Conservation (phyloP, 768 basidiomycete genomes). For the Collybiopsis luxurians region DNA sequence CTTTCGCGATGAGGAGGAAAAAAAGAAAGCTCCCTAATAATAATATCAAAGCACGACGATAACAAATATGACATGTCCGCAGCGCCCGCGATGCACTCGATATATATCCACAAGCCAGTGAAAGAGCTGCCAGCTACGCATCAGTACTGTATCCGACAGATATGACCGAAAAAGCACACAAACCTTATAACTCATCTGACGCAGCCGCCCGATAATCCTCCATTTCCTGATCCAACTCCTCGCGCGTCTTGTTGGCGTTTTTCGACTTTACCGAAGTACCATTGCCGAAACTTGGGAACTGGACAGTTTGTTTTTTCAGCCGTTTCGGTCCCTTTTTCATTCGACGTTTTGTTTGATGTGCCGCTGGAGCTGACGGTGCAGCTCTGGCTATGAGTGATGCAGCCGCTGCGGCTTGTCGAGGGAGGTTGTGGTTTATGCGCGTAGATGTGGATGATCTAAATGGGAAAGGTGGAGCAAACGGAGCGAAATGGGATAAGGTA, state of each 20-base stretch:
- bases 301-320: constrained; percentile 50
- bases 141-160: too few relatives aligned
- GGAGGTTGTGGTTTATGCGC: constrained; percentile 8
- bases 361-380: not conserved
- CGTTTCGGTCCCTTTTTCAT: constrained; percentile 74
- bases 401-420: constrained; percentile 21
- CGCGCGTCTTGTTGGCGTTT: constrained; percentile 35
- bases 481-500: not conserved
- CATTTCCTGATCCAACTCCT: constrained; percentile 77
- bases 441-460: not conserved
- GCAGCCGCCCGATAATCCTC: constrained; percentile 62
- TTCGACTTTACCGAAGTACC: not conserved
- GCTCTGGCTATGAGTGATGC: constrained; percentile 14
- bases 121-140: too few relatives aligned
- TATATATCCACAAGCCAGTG: too few relatives aligned
- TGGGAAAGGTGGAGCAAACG: not conserved
- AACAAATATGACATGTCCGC: too few relatives aligned
- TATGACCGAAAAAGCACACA: not conserved
- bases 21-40: too few relatives aligned
- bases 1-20: too few relatives aligned
- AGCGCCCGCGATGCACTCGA: too few relatives aligned
- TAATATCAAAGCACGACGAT: too few relatives aligned
- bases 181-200: not conserved
- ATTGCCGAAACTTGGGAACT: not conserved
- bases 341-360: constrained; percentile 35